Evolutionary conservation across 202 grass and related monocot genomes (phyloP).

Genomic region (Dendrocalamus latiflorus): DNA sequence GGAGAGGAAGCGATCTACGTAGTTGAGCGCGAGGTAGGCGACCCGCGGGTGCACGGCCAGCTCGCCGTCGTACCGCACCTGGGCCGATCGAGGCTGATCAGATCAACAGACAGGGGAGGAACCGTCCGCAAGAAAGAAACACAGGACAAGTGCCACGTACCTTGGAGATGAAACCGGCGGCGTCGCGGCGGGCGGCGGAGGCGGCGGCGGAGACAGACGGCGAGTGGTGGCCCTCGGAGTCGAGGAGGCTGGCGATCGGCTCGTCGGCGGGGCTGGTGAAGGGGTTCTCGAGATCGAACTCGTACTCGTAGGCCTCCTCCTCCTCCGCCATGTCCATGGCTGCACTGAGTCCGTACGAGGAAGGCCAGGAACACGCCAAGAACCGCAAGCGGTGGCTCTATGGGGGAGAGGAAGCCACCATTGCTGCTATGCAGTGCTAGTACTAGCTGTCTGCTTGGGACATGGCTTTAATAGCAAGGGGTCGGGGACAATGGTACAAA

Average conservation of each 20-base stretch:
- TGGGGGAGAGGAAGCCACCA: constrained; percentile 44
- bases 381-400: constrained; percentile 20
- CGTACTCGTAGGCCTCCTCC: constrained; percentile 28
- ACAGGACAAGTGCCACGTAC: constrained; percentile 15
- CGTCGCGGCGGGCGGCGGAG: constrained; percentile 36
- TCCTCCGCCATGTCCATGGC: constrained; percentile 27
- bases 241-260: constrained; percentile 39
- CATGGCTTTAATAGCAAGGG: constrained; percentile 36
- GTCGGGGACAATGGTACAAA: constrained; percentile 41
- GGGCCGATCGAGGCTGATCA: constrained; percentile 14
- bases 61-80: constrained; percentile 57
- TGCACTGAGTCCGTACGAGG: background rate
- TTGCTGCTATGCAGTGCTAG: constrained; percentile 42
- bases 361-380: constrained; percentile 35
- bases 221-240: constrained; percentile 37
- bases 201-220: constrained; percentile 32
- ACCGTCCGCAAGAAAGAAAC: background rate
- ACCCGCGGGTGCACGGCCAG: constrained; percentile 55
- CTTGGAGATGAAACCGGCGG: constrained; percentile 61
- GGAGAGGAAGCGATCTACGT: constrained; percentile 95
- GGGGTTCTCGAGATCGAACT: constrained; percentile 93
- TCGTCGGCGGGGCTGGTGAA: constrained; percentile 76
- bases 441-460: constrained; percentile 47
- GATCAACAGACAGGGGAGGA: constrained; percentile 17
- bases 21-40: constrained; percentile 89